A percentile compares a stretch with the other conserved stretches of the same genome.
Conservation (phyloP, 139 green algal species). For the Gonium pectorale region DNA sequence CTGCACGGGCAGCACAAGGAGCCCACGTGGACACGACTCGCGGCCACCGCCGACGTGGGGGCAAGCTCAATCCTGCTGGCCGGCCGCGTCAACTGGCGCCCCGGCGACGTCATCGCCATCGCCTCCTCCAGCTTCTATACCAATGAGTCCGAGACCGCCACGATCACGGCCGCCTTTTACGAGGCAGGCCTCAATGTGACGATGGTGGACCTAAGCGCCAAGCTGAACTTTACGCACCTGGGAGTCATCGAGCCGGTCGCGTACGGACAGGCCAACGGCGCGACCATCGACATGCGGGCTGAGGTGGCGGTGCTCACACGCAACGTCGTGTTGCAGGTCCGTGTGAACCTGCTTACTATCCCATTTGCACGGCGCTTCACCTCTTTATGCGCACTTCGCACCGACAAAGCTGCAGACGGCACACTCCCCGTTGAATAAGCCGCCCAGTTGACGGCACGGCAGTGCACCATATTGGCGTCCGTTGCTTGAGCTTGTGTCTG, state of each 20-base stretch:
- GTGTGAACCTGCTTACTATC: no score
- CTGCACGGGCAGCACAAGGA: constrained; percentile 69
- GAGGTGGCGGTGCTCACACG: constrained; percentile 68
- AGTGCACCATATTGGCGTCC: no score
- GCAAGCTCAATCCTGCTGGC: constrained; percentile 58
- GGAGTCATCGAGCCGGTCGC: constrained; percentile 47
- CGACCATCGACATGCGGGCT: constrained; percentile 67
- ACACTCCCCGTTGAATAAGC: no score
- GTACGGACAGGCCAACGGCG: neutral
- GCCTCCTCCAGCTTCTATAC: constrained; percentile 64
- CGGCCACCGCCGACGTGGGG: constrained; percentile 34
- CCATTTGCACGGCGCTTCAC: no score
- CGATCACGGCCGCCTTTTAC: neutral
- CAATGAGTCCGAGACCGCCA: constrained; percentile 55
- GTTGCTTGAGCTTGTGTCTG: no score
- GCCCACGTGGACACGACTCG: constrained; percentile 73
- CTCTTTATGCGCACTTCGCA: no score
- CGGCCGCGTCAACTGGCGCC: constrained; percentile 55
- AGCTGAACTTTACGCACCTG: constrained; percentile 69
- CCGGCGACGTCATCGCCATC: constrained; percentile 69
- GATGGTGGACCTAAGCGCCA: constrained; percentile 44
- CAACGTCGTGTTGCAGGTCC: constrained; percentile 62
- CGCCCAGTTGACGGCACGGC: no score
- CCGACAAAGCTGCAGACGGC: no score
- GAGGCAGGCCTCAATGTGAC: constrained; percentile 35